Base-by-base conservation (phyloP, 441 rosid species). In the Capsella rubella region DNA sequence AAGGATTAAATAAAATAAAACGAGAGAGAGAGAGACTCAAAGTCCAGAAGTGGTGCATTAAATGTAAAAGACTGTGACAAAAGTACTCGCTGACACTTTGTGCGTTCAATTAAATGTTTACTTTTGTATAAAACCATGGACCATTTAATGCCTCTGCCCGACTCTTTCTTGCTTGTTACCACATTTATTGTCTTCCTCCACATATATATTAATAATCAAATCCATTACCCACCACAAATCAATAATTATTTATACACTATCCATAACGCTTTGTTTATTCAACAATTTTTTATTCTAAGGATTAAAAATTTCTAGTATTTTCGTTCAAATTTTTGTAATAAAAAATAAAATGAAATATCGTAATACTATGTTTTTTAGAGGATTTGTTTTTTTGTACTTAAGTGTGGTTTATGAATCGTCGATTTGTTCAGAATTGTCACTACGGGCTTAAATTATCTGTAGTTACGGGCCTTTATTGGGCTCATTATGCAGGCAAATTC, bases 71-170 rank as follows among this genome's bases (percentile, higher is more conserved):
- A 70, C 76, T 70, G 25, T 21, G 80, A 76, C 80, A 76, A 76
- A 76, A 70, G 76, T 57, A 64, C 67, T 70, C 72, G 34, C 67
- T 76, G 76, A 70, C 80, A 76, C 76, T 47, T 70, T 64, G 72
- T 64, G 49, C 58, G 4, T 64, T 47, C 62, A 49, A 70, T 70
- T 69, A 70, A 70, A 76, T 70, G 37, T 21, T 21, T 21, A 21
- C 25, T 21, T 21, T 21, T 21, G 47, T n/a, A 29, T 31, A 11
- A 70, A 76, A 76, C 80, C 72, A 76, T 64, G 49, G 72, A 70
- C 76, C 80, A 76, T 71, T 70, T 71, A 70, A 70, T 70, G 76
- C 66, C 66, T 64, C 67, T 76, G 76, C 52, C 78, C 9, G 73
- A 67, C 67, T 52, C 73, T 73, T 56, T 32, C 8, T 28, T 28